These are phyloP conservation scores for Arachis stenosperma DNA, from an alignment of 306 rosid species.

Conservation along the genomic window DNA sequence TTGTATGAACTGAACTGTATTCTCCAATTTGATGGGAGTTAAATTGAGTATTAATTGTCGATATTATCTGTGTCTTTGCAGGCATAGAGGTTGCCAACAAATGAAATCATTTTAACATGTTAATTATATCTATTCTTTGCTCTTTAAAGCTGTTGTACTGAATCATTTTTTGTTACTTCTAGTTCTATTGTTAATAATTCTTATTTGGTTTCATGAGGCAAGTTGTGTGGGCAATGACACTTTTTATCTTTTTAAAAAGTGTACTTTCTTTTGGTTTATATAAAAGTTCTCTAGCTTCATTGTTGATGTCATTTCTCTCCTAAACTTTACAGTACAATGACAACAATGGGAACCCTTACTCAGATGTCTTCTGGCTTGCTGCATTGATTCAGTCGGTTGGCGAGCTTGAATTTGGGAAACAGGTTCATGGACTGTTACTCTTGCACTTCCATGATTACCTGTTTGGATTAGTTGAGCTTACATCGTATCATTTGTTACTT, in stretches of 20 bases:
- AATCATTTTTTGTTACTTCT: not conserved
- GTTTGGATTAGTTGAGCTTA: too few relatives aligned
- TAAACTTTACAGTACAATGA: conserved; percentile 78
- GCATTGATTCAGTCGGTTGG: conserved; percentile 89
- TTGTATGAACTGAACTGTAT: not conserved
- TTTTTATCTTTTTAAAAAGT: conserved; percentile 3
- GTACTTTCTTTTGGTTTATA: conserved; percentile 25
- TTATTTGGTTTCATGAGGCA: conserved; percentile 24
- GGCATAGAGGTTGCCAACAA: not conserved
- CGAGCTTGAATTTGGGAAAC: conserved; percentile 94
- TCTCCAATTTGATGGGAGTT: not conserved
- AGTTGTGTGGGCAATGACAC: conserved; percentile 4
- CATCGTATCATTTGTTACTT: not conserved
- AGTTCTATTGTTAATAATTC: not conserved
- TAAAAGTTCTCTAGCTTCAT: conserved; percentile 13
- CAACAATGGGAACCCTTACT: conserved; percentile 90
- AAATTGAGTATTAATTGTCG: not conserved
- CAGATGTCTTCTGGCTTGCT: conserved; percentile 98
- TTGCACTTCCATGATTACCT: not conserved
- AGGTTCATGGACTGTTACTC: conserved; percentile 57
- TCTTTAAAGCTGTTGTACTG: conserved; percentile 1
- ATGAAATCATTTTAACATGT: not conserved
- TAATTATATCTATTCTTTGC: conserved; percentile 3
- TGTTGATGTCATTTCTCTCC: conserved; percentile 33
- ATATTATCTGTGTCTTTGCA: not conserved